Evolutionary conservation across 2,329 filamentous ascomycete species (phyloP), one percentile per base, ranked within the genome.

Genomic region (Coniochaeta sp.): DNA sequence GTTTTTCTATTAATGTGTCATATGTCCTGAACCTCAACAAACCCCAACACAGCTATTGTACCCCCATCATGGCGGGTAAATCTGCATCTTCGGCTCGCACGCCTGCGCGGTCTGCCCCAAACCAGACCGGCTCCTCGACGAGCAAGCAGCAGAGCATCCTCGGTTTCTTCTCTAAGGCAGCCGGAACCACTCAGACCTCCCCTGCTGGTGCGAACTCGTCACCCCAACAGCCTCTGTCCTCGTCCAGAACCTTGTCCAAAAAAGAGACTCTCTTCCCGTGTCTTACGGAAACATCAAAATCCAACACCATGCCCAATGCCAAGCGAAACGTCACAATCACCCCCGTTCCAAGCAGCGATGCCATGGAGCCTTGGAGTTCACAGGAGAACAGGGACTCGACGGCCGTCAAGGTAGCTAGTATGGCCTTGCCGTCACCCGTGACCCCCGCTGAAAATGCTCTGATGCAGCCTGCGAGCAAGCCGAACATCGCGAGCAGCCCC

Each of bases 301-400:
- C 75, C 62, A 80, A 79, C 59, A 71, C 75, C 1, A 72, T 73
- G 70, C 67, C 76, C 64, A 66, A 71, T 64, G 63, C 72, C 65
- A 67, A 78, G 68, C 66, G 74, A 67, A 61, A 74, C 67, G 61
- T 75, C 40, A 79, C 79, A 61, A 76, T 88, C 61, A 93, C 91
- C 0, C 91, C 91, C 4, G 83, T 89, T 6, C 89, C 91, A 5
- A 96, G 90, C 73, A 96, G 91, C 73, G 91, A 96, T 73, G 83
- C 82, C 38, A 72, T 85, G 28, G 85, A 88, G 58, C 86, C 86
- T 24, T 79, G 81, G 0, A 89, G 86, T 72, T 89, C 88, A 0
- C 86, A 90, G 63, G 85, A 89, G 66, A 87, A 89, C 63, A 79
- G 84, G 60, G 77, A 78, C 50, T 67, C 75, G 63, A 74, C 75